Evolutionary conservation across 2,329 filamentous ascomycete genomes (phyloP).

Genomic region (Claviceps sorghi): DNA sequence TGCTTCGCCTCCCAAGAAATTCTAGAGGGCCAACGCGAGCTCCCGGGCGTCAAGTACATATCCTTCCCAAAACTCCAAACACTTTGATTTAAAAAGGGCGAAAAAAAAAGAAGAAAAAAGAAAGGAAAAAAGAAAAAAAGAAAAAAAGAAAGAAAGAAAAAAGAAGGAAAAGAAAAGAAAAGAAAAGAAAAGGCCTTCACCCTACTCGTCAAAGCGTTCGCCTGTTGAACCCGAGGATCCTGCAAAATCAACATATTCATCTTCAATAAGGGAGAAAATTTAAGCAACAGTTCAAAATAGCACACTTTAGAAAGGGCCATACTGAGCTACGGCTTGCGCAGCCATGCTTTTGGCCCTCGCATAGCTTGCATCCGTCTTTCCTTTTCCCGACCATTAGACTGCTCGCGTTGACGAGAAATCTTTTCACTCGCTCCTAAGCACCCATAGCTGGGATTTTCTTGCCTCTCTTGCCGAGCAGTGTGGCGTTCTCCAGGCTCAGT

Average conservation of each 20-base stretch:
- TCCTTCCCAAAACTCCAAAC: neutral
- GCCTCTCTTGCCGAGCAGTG: constrained; percentile 59
- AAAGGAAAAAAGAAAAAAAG: too few relatives aligned
- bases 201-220: neutral
- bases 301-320: neutral
- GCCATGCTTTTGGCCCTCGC: neutral
- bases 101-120: neutral
- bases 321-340: neutral
- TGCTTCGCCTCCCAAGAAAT: neutral
- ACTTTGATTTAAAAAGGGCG: neutral
- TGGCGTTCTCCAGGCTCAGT: constrained; percentile 80
- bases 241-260: neutral
- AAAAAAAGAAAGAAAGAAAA: neutral
- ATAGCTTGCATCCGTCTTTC: neutral
- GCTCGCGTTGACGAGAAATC: neutral
- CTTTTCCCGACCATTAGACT: neutral
- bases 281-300: neutral
- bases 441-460: constrained; percentile 37
- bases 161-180: neutral
- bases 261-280: neutral
- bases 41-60: neutral
- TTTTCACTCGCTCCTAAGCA: constrained; percentile 12
- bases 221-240: neutral
- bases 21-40: neutral
- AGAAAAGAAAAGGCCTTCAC: neutral